Conservation (phyloP, 2,329 filamentous ascomycete species). For the Macrophomina pseudophaseolina region DNA sequence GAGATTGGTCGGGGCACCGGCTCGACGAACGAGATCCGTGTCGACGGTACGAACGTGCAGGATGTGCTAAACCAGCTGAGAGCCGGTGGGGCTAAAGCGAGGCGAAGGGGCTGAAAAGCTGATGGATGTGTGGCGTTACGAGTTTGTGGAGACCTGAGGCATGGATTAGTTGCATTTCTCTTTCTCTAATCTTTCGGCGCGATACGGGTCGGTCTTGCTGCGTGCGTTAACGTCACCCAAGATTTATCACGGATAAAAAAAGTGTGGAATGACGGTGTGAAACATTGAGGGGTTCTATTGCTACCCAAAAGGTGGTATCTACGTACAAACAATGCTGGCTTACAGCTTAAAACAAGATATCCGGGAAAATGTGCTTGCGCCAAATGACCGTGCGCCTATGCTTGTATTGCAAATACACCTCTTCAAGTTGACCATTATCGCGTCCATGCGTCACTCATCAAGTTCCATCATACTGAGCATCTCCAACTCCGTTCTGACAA, state of each 20-base stretch:
- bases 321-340: slow-evolving; percentile 7
- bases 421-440: neutral
- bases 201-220: neutral
- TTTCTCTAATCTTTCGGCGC: slow-evolving; percentile 3
- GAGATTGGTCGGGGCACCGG: slow-evolving; percentile 45
- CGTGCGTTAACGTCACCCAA: neutral
- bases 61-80: slow-evolving; percentile 45
- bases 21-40: slow-evolving; percentile 33
- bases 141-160: neutral
- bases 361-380: neutral
- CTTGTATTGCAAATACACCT: slow-evolving; percentile 13
- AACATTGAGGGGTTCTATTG: slow-evolving; percentile 8
- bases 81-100: slow-evolving; percentile 35
- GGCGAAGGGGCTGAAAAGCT: slow-evolving; percentile 39
- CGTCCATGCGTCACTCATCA: slow-evolving; percentile 41
- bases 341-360: neutral
- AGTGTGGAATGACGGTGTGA: neutral
- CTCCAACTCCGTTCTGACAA: slow-evolving; percentile 74
- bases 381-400: slow-evolving; percentile 9
- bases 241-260: neutral
- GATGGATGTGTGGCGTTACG: slow-evolving; percentile 4
- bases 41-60: slow-evolving; percentile 39
- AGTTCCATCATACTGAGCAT: slow-evolving; percentile 72
- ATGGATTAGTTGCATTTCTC: slow-evolving; percentile 1
- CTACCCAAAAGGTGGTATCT: slow-evolving; percentile 23